Conservation (phyloP, 257 asterid species). For the Anisodus acutangulus region DNA sequence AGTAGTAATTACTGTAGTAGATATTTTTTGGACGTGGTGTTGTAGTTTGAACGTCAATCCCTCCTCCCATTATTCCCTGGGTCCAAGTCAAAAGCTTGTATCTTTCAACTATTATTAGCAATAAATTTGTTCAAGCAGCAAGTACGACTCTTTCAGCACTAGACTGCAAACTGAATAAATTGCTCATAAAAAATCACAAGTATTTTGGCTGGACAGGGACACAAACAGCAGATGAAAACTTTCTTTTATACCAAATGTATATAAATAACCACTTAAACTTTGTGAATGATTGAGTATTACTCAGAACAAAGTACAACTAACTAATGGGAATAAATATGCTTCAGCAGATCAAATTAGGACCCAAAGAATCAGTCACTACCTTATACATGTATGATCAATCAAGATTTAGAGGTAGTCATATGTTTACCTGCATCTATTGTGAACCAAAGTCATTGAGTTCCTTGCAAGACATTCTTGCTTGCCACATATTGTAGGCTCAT, state of each 20-base stretch:
- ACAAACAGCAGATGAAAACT: not conserved
- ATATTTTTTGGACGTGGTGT: not conserved
- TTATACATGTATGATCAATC: not conserved
- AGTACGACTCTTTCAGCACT: not conserved
- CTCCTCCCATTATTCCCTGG: not conserved
- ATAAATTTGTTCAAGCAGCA: not conserved
- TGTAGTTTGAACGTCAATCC: not conserved
- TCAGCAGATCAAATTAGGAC: not conserved
- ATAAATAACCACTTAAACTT: not conserved
- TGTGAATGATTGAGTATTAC: not conserved
- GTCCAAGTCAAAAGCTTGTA: not conserved
- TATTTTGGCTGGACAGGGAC: not conserved
- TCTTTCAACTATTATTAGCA: not conserved
- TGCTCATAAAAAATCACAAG: not conserved
- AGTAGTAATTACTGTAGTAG: not conserved
- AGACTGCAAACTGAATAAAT: not conserved
- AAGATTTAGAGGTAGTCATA: not conserved
- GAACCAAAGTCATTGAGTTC: constrained; percentile 92
- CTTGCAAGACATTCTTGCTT: constrained; percentile 87
- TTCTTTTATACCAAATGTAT: not conserved
- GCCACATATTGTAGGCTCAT: constrained; percentile 76
- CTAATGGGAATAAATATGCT: not conserved
- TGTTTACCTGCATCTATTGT: constrained; percentile 93
- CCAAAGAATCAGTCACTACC: not conserved
- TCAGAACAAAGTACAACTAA: not conserved